These are phyloP conservation scores for Cryptococcus sp. DNA, from an alignment of 1,284 basidiomycete genomes.

Conservation along the genomic window DNA sequence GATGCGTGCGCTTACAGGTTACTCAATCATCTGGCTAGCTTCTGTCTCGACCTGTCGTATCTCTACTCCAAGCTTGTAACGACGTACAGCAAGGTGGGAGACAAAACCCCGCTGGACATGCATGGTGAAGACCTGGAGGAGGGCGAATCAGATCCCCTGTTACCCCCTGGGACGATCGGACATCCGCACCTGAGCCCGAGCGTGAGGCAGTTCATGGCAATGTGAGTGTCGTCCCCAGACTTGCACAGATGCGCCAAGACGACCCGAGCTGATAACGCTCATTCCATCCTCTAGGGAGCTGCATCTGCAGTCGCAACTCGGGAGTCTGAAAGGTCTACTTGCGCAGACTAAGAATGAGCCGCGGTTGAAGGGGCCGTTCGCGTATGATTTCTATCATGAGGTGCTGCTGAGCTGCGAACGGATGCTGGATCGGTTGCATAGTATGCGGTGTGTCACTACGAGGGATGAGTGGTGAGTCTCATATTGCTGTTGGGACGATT, in stretches of 20 bases:
- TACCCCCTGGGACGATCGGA: background rate
- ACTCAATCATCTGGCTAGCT: constrained; percentile 23
- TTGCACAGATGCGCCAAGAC: background rate
- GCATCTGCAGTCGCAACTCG: constrained; percentile 84
- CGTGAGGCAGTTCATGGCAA: constrained; percentile 82
- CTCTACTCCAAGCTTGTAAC: constrained; percentile 49
- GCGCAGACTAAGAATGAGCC: constrained; percentile 89
- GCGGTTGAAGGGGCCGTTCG: constrained; percentile 89
- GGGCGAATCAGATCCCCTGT: constrained; percentile 13
- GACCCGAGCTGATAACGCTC: background rate
- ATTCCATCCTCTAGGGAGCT: constrained; percentile 65
- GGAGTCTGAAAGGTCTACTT: constrained; percentile 74
- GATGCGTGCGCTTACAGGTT: background rate
- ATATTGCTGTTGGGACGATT: no score
- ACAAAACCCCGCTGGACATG: background rate
- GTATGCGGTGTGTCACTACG: constrained; percentile 91
- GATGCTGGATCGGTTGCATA: constrained; percentile 80
- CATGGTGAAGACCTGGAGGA: constrained; percentile 6
- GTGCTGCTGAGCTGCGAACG: constrained; percentile 82
- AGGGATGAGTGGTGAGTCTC: constrained; percentile 77
- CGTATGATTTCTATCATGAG: constrained; percentile 72
- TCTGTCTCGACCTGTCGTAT: constrained; percentile 50
- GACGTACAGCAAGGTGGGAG: constrained; percentile 32
- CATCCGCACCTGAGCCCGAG: constrained; percentile 33
- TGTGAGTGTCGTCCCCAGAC: constrained; percentile 55